Evolutionary conservation across 805 yeast genomes (phyloP).

Genomic region (Candida nanaspora): DNA sequence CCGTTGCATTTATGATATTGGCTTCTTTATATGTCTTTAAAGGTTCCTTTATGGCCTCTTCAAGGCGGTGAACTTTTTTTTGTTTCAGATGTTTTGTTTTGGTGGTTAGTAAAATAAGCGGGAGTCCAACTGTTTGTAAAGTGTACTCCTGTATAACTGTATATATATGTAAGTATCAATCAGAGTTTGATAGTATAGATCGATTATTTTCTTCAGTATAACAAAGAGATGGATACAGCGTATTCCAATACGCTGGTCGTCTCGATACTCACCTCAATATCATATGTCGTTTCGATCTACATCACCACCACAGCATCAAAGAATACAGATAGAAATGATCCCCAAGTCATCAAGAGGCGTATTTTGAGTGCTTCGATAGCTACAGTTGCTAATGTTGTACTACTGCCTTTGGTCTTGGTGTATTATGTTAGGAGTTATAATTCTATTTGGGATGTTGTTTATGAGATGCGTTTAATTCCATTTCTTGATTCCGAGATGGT

Average conservation of each 20-base stretch:
- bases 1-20: conserved; percentile 57
- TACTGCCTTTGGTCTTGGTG: conserved; percentile 25
- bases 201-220: conserved; percentile 2
- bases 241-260: conserved; percentile 12
- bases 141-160: not conserved
- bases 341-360: conserved; percentile 33
- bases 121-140: not conserved
- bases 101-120: too few relatives aligned
- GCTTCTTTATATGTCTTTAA: conserved; percentile 62
- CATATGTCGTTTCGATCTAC: conserved; percentile 41
- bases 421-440: conserved; percentile 6
- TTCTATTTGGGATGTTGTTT: not conserved
- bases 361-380: conserved; percentile 28
- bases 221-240: not conserved
- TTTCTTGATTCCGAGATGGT: too few relatives aligned
- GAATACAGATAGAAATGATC: conserved; percentile 32
- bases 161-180: not conserved
- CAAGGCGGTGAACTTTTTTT: not conserved
- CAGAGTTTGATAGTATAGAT: too few relatives aligned
- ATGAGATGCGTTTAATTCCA: conserved; percentile 28
- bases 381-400: conserved; percentile 23
- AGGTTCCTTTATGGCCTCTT: conserved; percentile 11
- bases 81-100: not conserved
- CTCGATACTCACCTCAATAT: conserved; percentile 30
- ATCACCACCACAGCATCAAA: conserved; percentile 13